These are phyloP conservation scores for Yarrowia sp. DNA, from an alignment of 805 yeast genomes.

Conservation along the genomic window DNA sequence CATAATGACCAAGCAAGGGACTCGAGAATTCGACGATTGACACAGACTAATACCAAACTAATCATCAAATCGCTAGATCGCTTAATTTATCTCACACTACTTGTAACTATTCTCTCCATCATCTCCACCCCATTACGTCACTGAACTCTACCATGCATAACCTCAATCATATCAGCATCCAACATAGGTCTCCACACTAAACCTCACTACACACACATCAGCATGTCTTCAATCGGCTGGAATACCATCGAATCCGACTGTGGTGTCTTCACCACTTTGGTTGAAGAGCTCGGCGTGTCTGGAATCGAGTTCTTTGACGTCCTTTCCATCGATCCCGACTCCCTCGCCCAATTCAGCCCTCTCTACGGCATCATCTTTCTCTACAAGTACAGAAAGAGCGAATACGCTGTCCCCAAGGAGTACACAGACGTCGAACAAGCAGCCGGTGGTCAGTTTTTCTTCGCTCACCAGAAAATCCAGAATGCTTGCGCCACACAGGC, in stretches of 20 bases:
- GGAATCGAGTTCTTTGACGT: slow-evolving; percentile 66
- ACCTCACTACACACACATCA: not conserved
- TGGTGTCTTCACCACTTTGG: slow-evolving; percentile 68
- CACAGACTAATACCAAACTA: too few relatives aligned
- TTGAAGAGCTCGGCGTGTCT: slow-evolving; percentile 61
- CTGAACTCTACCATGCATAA: slow-evolving; percentile 28
- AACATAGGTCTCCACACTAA: not conserved
- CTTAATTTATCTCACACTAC: too few relatives aligned
- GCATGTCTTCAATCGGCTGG: slow-evolving; percentile 54
- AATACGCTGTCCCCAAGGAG: slow-evolving; percentile 50
- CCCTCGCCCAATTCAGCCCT: slow-evolving; percentile 48
- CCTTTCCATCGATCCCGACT: slow-evolving; percentile 58
- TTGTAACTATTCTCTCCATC: too few relatives aligned
- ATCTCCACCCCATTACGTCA: not conserved
- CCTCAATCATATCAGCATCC: slow-evolving; percentile 23
- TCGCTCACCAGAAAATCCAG: slow-evolving; percentile 68
- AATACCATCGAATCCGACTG: slow-evolving; percentile 72
- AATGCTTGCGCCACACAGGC: slow-evolving; percentile 82
- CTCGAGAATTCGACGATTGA: too few relatives aligned
- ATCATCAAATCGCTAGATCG: too few relatives aligned
- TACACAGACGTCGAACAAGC: slow-evolving; percentile 53
- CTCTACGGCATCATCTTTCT: slow-evolving; percentile 67
- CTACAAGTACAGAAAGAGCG: slow-evolving; percentile 63
- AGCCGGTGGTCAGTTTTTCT: slow-evolving; percentile 53
- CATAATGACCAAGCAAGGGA: too few relatives aligned